Evolutionary conservation across 2,329 filamentous ascomycete genomes (phyloP).

Genomic region (Fonsecaea erecta): DNA sequence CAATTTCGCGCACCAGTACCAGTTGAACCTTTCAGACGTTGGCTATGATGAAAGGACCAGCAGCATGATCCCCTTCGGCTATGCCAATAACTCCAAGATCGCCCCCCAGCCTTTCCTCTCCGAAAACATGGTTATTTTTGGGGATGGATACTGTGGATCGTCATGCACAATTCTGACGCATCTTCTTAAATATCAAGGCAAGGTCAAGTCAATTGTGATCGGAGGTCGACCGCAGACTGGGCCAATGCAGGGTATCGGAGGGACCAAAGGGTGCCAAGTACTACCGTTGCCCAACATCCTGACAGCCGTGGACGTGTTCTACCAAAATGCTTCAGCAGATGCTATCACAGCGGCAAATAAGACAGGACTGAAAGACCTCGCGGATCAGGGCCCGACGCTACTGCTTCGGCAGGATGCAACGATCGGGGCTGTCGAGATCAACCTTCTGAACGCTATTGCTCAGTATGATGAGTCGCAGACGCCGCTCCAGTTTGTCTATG

Average conservation of each 20-base stretch:
- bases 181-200: constrained; percentile 58
- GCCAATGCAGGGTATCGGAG: constrained; percentile 68
- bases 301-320: constrained; percentile 4
- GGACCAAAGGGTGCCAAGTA: constrained; percentile 59
- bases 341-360: constrained; percentile 22
- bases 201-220: constrained; percentile 61
- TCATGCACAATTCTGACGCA: constrained; percentile 63
- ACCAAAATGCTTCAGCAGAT: constrained; percentile 9
- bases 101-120: constrained; percentile 58
- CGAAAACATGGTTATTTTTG: constrained; percentile 54
- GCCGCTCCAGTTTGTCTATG: constrained; percentile 65
- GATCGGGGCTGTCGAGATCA: constrained; percentile 45
- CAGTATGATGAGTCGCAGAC: constrained; percentile 47
- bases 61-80: constrained; percentile 51
- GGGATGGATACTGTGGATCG: constrained; percentile 62
- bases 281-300: not conserved
- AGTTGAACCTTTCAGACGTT: constrained; percentile 1
- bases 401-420: constrained; percentile 46
- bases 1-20: constrained; percentile 6
- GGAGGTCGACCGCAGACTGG: constrained; percentile 62
- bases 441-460: constrained; percentile 9
- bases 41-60: constrained; percentile 34
- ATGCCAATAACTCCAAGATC: constrained; percentile 53
- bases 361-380: constrained; percentile 30
- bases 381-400: constrained; percentile 13